Evolutionary conservation across 805 yeast species (phyloP), one percentile per base, ranked within the genome.

Genomic region (Suhomyces sp.): DNA sequence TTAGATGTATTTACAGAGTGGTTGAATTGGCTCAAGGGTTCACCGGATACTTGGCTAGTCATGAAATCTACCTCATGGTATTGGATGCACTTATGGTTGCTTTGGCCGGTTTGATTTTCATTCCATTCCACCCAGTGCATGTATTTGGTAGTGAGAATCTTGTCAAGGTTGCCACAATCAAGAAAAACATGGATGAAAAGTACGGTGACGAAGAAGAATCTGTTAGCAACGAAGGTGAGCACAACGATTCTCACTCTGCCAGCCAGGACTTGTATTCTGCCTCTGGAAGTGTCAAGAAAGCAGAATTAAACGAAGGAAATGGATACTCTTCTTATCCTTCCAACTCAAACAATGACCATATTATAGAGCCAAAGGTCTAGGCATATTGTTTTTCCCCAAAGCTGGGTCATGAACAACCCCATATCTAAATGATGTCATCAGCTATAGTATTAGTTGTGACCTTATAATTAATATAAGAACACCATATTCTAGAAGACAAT

Each of bases 11-110:
- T 14, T 67, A 66, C 43, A 54, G 72, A 48, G 68, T 65, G 25
- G 65, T 63, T 7, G 71, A 67, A 39, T 54, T 67, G 39, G 50
- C 63, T 11, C 54, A 64, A 38, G 71, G 72, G 6, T 66, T 60
- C 47, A 17, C 28, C 3, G 72, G 72, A 4, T 63, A 57, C 40
- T 53, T 66, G 35, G 54, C 63, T 22, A 42, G 48, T 2, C 65
- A 62, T 41, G 72, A 67, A 42, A 60, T 54, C 4, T 65, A 41
- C 42, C 31, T 67, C 22, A 58, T 65, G 66, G 55, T 54, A 3
- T 56, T 67, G 27, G 72, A 67, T 42, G 68, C 71, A 0, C 30
- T 51, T 3, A 58, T 67, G 68, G 51, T 65, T 25, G 60, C 66
- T 3, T 36, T 63, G 16, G 57, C 63, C 6, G 70, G 68, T 6